Evolutionary conservation across 768 basidiomycete species (phyloP).

Genomic region (Pleurotus citrinopileatus): DNA sequence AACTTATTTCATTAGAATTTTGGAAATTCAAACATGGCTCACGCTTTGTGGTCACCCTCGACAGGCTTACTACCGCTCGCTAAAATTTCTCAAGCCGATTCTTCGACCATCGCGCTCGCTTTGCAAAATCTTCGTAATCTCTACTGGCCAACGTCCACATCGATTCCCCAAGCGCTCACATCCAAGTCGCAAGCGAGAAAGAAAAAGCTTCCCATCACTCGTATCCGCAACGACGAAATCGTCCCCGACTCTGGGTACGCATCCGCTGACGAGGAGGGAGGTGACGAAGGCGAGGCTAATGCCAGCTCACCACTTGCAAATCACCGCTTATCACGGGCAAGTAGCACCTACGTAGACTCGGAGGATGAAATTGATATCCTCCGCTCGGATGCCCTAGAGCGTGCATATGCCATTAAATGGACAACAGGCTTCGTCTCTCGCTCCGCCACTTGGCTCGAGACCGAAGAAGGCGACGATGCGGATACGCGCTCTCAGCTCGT

Average conservation of each 20-base stretch:
- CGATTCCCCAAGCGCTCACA: slow-evolving; percentile 24
- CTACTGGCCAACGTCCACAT: slow-evolving; percentile 43
- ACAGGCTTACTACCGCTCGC: slow-evolving; percentile 57
- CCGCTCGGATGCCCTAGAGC: slow-evolving; percentile 64
- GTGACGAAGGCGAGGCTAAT: slow-evolving; percentile 21
- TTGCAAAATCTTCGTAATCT: slow-evolving; percentile 44
- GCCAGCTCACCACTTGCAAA: slow-evolving; percentile 11
- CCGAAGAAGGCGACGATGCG: slow-evolving; percentile 28
- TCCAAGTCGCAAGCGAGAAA: slow-evolving; percentile 23
- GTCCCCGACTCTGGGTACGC: slow-evolving; percentile 79
- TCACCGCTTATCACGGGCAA: background rate
- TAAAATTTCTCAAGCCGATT: slow-evolving; percentile 30
- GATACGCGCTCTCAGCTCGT: slow-evolving; percentile 40
- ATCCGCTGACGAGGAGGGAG: slow-evolving; percentile 64
- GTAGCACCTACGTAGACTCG: slow-evolving; percentile 14
- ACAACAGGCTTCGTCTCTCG: slow-evolving; percentile 65
- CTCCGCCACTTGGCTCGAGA: slow-evolving; percentile 48
- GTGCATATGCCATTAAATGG: slow-evolving; percentile 70
- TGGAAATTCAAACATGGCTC: slow-evolving; percentile 9
- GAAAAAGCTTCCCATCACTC: slow-evolving; percentile 16
- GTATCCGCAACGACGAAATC: slow-evolving; percentile 34
- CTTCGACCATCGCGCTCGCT: slow-evolving; percentile 34
- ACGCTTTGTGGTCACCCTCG: slow-evolving; percentile 36
- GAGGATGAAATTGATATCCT: slow-evolving; percentile 40
- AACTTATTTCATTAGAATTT: slow-evolving; percentile 8